Percentiles rank a stretch among this genome's conserved stretches.
phyloP scores from a whole-genome alignment of 2,329 filamentous ascomycete genomes.

The Penicillium sp. region DNA sequence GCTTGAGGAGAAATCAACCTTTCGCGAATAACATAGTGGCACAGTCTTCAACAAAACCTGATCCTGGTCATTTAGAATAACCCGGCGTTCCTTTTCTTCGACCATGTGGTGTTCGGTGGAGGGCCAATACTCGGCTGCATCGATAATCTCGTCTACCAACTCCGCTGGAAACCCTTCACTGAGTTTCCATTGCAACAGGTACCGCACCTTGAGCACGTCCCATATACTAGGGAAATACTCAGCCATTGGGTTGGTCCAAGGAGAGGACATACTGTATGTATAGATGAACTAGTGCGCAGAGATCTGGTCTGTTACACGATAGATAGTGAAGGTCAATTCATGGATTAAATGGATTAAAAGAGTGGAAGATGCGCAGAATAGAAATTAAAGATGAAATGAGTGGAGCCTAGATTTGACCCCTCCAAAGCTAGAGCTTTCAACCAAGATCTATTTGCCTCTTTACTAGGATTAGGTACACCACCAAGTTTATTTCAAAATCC shows the following conservation, averaged over 20 bases:
- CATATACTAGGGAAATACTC: slow-evolving; percentile 29
- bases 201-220: slow-evolving; percentile 36
- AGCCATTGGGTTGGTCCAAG: background rate
- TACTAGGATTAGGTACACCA: background rate
- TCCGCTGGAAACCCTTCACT: slow-evolving; percentile 33
- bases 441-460: background rate
- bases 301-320: background rate
- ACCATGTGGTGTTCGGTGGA: slow-evolving; percentile 24
- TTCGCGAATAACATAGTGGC: slow-evolving; percentile 37
- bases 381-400: background rate
- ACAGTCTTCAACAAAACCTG: slow-evolving; percentile 35
- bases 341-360: background rate
- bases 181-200: slow-evolving; percentile 32
- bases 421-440: background rate
- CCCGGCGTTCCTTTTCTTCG: slow-evolving; percentile 3
- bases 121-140: slow-evolving; percentile 39
- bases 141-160: slow-evolving; percentile 41
- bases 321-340: background rate
- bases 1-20: slow-evolving; percentile 16
- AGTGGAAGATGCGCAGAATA: background rate
- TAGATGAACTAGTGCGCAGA: background rate
- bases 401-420: background rate
- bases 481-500: background rate
- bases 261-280: background rate
- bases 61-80: slow-evolving; percentile 34